Conservation (phyloP, 306 rosid species). For the Notholithocarpus densiflorus region DNA sequence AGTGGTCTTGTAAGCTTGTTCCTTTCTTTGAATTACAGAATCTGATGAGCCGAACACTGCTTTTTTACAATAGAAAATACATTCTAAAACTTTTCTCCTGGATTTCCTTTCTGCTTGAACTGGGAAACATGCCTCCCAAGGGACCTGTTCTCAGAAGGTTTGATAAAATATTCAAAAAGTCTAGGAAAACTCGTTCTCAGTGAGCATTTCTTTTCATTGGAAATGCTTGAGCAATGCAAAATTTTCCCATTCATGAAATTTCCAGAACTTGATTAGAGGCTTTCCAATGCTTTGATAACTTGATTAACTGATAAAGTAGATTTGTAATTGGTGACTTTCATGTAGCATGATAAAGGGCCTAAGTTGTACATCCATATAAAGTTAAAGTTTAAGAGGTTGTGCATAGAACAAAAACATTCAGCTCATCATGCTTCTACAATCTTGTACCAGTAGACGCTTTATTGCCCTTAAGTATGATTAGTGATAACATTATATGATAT, state of each 20-base stretch:
- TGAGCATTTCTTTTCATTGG: background rate
- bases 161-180: background rate
- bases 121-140: background rate
- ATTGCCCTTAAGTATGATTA: too few relatives aligned
- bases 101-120: background rate
- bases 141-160: background rate
- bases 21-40: conserved; percentile 11
- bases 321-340: too few relatives aligned
- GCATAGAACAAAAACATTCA: too few relatives aligned
- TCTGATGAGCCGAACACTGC: background rate
- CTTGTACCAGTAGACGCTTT: too few relatives aligned
- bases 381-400: too few relatives aligned
- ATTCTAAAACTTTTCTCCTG: background rate
- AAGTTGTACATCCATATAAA: too few relatives aligned
- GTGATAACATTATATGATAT: too few relatives aligned
- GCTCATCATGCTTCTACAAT: too few relatives aligned
- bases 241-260: background rate
- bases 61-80: background rate
- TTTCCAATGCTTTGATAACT: background rate
- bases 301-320: too few relatives aligned
- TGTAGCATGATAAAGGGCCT: too few relatives aligned
- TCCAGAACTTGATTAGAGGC: background rate
- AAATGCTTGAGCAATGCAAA: background rate
- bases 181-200: background rate
- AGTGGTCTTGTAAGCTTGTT: conserved; percentile 67